Conservation (phyloP, 441 rosid species). For the Kokia cookei region DNA sequence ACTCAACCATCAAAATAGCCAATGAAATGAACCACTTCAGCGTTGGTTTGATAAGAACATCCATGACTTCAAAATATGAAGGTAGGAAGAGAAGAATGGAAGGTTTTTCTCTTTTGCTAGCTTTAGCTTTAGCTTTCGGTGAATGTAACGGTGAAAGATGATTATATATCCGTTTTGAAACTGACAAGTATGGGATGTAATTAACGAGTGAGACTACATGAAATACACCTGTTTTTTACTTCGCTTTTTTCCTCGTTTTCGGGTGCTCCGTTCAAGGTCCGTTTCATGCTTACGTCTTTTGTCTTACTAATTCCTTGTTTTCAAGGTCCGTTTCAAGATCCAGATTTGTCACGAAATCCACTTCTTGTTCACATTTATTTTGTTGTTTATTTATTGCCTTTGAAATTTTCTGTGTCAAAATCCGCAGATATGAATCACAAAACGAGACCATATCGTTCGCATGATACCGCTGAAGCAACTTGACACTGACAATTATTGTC, state of each 20-base stretch:
- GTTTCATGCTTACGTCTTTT: neutral
- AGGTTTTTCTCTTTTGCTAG: neutral
- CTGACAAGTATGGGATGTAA: conserved; percentile 4
- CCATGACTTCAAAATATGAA: neutral
- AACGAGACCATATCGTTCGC: no score
- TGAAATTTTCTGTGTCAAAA: no score
- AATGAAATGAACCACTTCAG: conserved; percentile 13
- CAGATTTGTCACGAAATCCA: no score
- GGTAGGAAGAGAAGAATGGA: neutral
- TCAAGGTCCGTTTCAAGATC: no score
- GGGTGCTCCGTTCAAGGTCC: conserved; percentile 11
- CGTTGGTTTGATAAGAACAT: neutral
- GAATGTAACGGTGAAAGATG: neutral
- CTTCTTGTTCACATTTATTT: no score
- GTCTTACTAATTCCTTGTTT: no score
- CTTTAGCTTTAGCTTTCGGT: neutral
- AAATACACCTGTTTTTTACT: neutral
- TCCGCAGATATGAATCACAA: no score
- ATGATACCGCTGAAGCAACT: no score
- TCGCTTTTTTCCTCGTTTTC: conserved; percentile 1
- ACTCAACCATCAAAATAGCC: conserved; percentile 11
- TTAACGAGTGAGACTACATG: neutral
- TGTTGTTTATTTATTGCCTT: no score
- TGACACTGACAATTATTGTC: no score
- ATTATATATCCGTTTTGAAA: neutral